Base-by-base conservation (phyloP, 345 rosid species). In the Laguncularia racemosa region DNA sequence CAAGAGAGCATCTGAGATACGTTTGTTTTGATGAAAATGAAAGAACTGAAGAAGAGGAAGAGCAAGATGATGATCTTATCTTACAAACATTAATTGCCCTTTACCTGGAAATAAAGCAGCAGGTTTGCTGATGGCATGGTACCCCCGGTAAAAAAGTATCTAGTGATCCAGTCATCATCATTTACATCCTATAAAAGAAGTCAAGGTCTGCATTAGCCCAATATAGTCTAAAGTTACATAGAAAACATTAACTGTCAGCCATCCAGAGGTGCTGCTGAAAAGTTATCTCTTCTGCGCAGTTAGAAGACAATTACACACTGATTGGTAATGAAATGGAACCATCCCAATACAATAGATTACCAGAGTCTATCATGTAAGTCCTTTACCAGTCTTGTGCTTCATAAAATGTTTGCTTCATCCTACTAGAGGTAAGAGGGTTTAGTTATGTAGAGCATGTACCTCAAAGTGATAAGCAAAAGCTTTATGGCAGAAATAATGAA, bases 81-180 rank as follows among this genome's bases (percentile, higher is more conserved):
- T 33, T 33, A 33, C 4, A 23, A 33, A 33, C 40, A 33, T 33
- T 20, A 20, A 9, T 33, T 13, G 13, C 15, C 44, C 19, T 67
- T 69, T 48, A 80, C 95, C 84, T 92, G 96, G 71, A 89, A 92
- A 73, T 92, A 88, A 43, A 89, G 95, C 51, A 89, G 80, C 69
- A 92, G 77, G 78, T 88, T 74, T 5, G 96, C 88, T 0, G 96
- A 77, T 23, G 95, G 98, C 98, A 86, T 86, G 55, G 95, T 86
- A 50, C 95, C 93, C 52, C 95, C 96, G 0, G 81, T 80, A 64
- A 92, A 86, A 88, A 89, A 92, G 72, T 89, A 66, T 72, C 84
- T 77, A 51, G 93, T 81, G 51, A 89, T 89, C 96, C 98, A 86
- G 64, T 89, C 98, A 57, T 84, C 98, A 55, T 84, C 98, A 67